Base-by-base conservation (phyloP, 2,329 filamentous ascomycete genomes). In the Aspergillus nomiae region DNA sequence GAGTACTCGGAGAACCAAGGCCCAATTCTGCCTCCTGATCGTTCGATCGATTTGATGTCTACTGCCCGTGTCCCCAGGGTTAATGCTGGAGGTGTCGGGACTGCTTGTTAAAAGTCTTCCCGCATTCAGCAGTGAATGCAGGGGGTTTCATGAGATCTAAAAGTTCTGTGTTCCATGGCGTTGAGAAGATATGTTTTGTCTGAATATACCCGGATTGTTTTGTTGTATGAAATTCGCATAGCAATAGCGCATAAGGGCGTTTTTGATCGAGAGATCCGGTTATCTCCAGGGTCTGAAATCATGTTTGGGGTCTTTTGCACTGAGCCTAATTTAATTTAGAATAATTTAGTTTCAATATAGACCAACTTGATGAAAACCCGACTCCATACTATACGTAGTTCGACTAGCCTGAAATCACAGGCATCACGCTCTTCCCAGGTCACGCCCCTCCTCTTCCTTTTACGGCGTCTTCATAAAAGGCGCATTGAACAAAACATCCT, bases 151-250 rank as follows among this genome's bases (percentile, higher is more conserved):
- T 32, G 32, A 55, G 34, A 41, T 55, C 38, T 8, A 55, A 55
- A 55, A 55, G 32, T 55, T 34, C 24, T 16, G 38, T 32, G 24
- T 55, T 38, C 9, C 51, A 38, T 24, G 51, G 51, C 51, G 51
- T 38, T 55, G n/a, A 14, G 48, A 34, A 24, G 26, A 53, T 21
- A 5, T 48, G 7, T 14, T 26, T 54, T 34, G 19, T 55, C 4
- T 38, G 30, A 26, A 55, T 55, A 55, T 55, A 55, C 51, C 51
- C 51, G 51, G n/a, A 16, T 38, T 41, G 12, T 38, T 55, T 55
- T 55, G 12, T 26, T 36, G 32, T 28, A 28, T 53, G 28, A 19
- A 14, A 51, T 51, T 53, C 16, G n/a, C 19, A 53, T 53, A 46
- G 43, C n/a, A 24, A 24, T 46, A 12, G n/a, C 11, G 48, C 48